Evolutionary conservation across 2,329 filamentous ascomycete genomes (phyloP), one percentile per base, ranked within the genome.

Genomic region (Stylonectria norvegica): DNA sequence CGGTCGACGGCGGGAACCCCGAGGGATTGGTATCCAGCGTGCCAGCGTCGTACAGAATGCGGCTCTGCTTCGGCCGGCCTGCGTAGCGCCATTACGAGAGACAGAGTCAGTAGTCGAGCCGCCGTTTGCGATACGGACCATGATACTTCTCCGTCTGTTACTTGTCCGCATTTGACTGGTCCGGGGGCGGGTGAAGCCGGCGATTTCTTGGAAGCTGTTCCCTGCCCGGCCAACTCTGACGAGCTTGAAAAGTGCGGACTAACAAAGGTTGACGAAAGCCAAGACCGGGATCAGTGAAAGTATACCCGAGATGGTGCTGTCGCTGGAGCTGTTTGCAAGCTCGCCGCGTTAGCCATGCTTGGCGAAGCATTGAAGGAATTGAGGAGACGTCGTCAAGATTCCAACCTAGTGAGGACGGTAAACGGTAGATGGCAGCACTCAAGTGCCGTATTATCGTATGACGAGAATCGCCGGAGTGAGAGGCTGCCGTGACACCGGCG

Each of bases 111-210:
- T 28, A 47, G 40, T 36, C 9, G 8, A 33, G 27, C 38, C 34
- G 40, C 41, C 37, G 32, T 37, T 40, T 31, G 37, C 23, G 15
- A 48, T 48, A 39, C 20, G 38, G 31, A 31, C 44, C n/a, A n/a
- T n/a, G n/a, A n/a, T n/a, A n/a, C n/a, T 37, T 36, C 42, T 41
- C 34, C 17, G 25, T 20, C 39, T 36, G 33, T 29, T 46, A 53
- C 47, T 46, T 53, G 43, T 48, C 40, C 17, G 16, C 25, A 22
- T 34, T 42, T 53, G 32, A 53, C 47, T 53, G 47, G 45, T 48
- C 36, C 47, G 37, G 50, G 40, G 22, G 20, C 23, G 20, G 33
- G 36, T 38, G 15, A 43, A 39, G 37, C 36, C 39, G 39, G 45
- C 30, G 30, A 34, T 40, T 31, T 32, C 43, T 27, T 17, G n/a